A percentile compares a stretch with the other conserved stretches of the same genome.
phyloP scores from a whole-genome alignment of 306 rosid genomes.

The Crotalaria pallida region DNA sequence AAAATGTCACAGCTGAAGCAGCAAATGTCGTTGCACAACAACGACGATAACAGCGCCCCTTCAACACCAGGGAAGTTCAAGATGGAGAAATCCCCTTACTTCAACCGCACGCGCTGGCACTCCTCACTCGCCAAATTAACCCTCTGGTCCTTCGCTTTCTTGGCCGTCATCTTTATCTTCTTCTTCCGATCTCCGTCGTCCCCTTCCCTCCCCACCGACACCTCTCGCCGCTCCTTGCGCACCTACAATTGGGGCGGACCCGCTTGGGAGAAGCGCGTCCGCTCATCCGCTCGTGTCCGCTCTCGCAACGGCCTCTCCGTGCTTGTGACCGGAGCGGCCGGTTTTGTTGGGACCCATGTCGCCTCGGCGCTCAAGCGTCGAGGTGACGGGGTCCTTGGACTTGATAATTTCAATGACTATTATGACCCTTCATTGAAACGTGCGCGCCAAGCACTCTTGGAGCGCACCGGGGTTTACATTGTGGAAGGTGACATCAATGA shows the following conservation, averaged over 20 bases:
- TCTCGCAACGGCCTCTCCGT: slow-evolving; percentile 65
- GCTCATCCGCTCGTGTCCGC: slow-evolving; percentile 63
- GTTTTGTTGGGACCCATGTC: slow-evolving; percentile 92
- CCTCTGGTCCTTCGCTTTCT: slow-evolving; percentile 67
- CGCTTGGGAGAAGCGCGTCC: slow-evolving; percentile 80
- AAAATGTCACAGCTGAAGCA: slow-evolving; percentile 50
- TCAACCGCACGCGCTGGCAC: slow-evolving; percentile 74
- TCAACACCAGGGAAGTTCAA: slow-evolving; percentile 93
- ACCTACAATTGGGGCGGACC: slow-evolving; percentile 84
- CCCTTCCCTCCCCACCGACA: slow-evolving; percentile 43
- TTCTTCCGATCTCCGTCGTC: slow-evolving; percentile 68
- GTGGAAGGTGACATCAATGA: slow-evolving; percentile 96
- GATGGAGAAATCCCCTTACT: slow-evolving; percentile 76
- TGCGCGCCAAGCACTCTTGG: slow-evolving; percentile 72
- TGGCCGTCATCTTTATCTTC: slow-evolving; percentile 76
- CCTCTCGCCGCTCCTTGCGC: slow-evolving; percentile 69
- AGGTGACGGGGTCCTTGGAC: slow-evolving; percentile 81
- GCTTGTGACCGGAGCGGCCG: slow-evolving; percentile 86
- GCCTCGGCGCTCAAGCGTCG: slow-evolving; percentile 85
- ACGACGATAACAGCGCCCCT: slow-evolving; percentile 67
- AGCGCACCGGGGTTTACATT: slow-evolving; percentile 76
- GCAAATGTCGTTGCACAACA: slow-evolving; percentile 83
- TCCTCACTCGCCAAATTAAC: slow-evolving; percentile 71
- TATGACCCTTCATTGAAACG: slow-evolving; percentile 84
- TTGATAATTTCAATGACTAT: slow-evolving; percentile 81